A percentile compares a stretch with the other conserved stretches of the same genome.
Conservation (phyloP, 1,284 basidiomycete species). For the Cutaneotrichosporon cutaneum region DNA sequence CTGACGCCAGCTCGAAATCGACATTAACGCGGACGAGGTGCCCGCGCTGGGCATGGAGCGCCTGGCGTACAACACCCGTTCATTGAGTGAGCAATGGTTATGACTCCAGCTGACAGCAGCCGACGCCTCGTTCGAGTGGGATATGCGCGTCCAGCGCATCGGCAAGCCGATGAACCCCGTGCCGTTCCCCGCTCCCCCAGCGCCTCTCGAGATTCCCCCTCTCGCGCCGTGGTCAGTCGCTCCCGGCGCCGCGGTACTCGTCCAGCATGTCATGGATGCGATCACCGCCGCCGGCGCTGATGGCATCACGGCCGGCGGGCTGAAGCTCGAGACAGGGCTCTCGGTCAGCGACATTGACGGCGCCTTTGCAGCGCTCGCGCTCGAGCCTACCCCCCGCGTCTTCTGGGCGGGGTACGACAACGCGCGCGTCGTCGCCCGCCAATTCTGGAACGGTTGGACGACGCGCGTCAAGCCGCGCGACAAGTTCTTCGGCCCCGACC, state of each 20-base stretch:
- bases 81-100: slow-evolving; percentile 32
- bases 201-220: slow-evolving; percentile 14
- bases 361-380: slow-evolving; percentile 25
- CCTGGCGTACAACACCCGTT: slow-evolving; percentile 41
- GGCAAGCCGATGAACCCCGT: neutral
- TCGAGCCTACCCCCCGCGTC: slow-evolving; percentile 56
- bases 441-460: neutral
- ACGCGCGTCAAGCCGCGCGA: neutral
- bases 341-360: slow-evolving; percentile 13
- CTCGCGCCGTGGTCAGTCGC: neutral
- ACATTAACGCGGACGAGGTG: slow-evolving; percentile 32
- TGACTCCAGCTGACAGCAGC: slow-evolving; percentile 22
- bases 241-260: neutral
- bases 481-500: neutral
- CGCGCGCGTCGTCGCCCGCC: slow-evolving; percentile 55
- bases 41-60: slow-evolving; percentile 28
- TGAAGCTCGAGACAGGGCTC: slow-evolving; percentile 19
- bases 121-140: slow-evolving; percentile 45
- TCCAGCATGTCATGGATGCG: slow-evolving; percentile 18
- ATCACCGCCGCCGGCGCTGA: slow-evolving; percentile 24
- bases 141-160: slow-evolving; percentile 24
- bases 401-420: slow-evolving; percentile 67
- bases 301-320: slow-evolving; percentile 26
- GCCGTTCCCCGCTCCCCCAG: neutral
- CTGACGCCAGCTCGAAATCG: slow-evolving; percentile 32